A percentile compares a stretch with the other conserved stretches of the same genome.
Conservation (phyloP, 805 yeast genomes). For the Suhomyces kilbournensis region DNA sequence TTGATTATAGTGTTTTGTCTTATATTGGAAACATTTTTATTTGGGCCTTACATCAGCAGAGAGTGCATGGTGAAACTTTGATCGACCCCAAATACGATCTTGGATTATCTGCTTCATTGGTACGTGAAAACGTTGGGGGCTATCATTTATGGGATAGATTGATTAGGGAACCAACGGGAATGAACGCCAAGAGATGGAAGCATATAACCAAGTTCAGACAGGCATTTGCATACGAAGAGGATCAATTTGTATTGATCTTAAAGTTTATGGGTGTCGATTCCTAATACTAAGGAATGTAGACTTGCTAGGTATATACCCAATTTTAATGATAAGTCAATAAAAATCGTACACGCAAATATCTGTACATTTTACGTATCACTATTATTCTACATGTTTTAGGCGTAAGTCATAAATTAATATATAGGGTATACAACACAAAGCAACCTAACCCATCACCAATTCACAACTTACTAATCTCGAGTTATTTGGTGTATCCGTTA, state of each 20-base stretch:
- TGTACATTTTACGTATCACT: neutral
- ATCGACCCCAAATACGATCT: slow-evolving; percentile 19
- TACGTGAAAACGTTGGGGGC: slow-evolving; percentile 33
- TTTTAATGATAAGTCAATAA: neutral
- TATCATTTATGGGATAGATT: slow-evolving; percentile 40
- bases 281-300: neutral
- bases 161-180: slow-evolving; percentile 25
- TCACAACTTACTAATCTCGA: neutral
- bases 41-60: slow-evolving; percentile 33
- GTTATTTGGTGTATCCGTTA: slow-evolving; percentile 26
- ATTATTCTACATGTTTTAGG: neutral
- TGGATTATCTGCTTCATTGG: slow-evolving; percentile 13
- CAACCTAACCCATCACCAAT: neutral
- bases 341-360: no score
- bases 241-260: slow-evolving; percentile 37
- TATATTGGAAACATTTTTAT: slow-evolving; percentile 37
- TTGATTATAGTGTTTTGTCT: slow-evolving; percentile 37
- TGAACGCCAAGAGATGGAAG: slow-evolving; percentile 42
- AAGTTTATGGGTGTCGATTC: slow-evolving; percentile 32
- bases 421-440: neutral
- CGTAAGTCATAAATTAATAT: neutral
- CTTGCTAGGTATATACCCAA: neutral
- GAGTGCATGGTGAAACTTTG: slow-evolving; percentile 6
- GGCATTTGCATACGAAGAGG: slow-evolving; percentile 35
- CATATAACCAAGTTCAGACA: slow-evolving; percentile 37